Evolutionary conservation across 805 yeast species (phyloP).

Genomic region (Peterozyma toletana): DNA sequence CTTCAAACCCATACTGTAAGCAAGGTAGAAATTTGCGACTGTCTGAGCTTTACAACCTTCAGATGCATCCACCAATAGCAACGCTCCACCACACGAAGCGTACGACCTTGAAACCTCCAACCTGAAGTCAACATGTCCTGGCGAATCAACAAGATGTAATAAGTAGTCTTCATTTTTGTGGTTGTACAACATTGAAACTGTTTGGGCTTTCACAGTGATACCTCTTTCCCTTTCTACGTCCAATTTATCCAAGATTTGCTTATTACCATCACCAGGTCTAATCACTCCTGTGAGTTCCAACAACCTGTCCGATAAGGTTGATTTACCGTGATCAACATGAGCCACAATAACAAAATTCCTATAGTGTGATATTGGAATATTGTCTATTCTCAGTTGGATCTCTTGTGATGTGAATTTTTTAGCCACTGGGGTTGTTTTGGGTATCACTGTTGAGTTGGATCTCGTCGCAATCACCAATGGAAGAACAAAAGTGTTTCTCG

Average conservation of each 20-base stretch:
- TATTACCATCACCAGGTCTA: constrained; percentile 56
- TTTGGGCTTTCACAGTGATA: constrained; percentile 94
- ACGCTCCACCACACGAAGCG: constrained; percentile 94
- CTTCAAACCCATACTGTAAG: constrained; percentile 75
- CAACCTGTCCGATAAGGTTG: constrained; percentile 83
- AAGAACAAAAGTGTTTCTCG: too few relatives aligned
- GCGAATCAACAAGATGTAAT: constrained; percentile 90
- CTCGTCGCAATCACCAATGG: too few relatives aligned
- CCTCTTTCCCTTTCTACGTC: constrained; percentile 97
- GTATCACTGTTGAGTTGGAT: too few relatives aligned
- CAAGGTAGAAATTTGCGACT: constrained; percentile 92
- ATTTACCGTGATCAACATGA: constrained; percentile 82
- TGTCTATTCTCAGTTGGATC: constrained; percentile 55
- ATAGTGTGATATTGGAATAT: constrained; percentile 76
- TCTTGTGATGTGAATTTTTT: constrained; percentile 6
- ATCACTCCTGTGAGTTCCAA: constrained; percentile 88
- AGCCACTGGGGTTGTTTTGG: too few relatives aligned
- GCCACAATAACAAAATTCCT: constrained; percentile 94
- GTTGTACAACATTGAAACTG: constrained; percentile 85
- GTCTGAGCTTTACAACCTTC: constrained; percentile 98
- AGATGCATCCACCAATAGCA: constrained; percentile 84
- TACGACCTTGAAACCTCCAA: constrained; percentile 91
- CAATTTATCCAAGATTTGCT: constrained; percentile 82
- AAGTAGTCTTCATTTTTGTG: constrained; percentile 67
- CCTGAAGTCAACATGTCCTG: constrained; percentile 96